Base-by-base conservation (phyloP, 352 stramenopile species). In the Phytophthora meadii region DNA sequence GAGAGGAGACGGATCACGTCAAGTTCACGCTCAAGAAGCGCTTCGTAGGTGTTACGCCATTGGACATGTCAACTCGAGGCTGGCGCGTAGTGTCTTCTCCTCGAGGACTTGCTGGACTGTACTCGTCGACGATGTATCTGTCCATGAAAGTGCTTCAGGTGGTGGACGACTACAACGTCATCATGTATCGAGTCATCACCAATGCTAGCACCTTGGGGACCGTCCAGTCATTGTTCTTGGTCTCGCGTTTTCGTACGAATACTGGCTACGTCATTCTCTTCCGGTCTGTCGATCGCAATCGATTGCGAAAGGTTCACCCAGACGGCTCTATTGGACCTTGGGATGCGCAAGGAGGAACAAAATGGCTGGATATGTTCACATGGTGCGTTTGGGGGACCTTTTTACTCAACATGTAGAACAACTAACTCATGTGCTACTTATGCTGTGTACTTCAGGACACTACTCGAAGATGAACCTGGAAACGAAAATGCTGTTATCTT, bases 351-450 rank as follows among this genome's bases (percentile, higher is more conserved):
- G 50, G 10, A 4, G 41, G 25, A 55, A 64, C 41, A 8, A 68
- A 78, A 24, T 92, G 83, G 83, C 70, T 90, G 53, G 70, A 90
- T 30, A 76, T 90, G 44, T 88, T 82, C 40, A 79, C 72, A 22
- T 92, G 77, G 77, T 86, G 39, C 17, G 66, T 76, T 34, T 34
- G 30, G 8, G 8, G 3, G 9, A 12, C 14, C 9, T 10, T 36
- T 36, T 36, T 36, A 36, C 9, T 36, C 30, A 4, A 30, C 27
- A 12, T 36, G 30, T 14, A 36, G 30, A 36, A 36, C 30, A 8
- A 36, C 30, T 14, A 14, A n/a, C 39, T 57, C 34, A 65, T 44
- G 24, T 42, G 9, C 55, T 27, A 14, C 28, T 53, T 5, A 42
- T 61, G 24, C 42, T 53, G 5, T 55, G 4, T 14, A 42, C 10